Conservation (phyloP, 768 basidiomycete genomes). For the Tubosaeta brunneosetosa region DNA sequence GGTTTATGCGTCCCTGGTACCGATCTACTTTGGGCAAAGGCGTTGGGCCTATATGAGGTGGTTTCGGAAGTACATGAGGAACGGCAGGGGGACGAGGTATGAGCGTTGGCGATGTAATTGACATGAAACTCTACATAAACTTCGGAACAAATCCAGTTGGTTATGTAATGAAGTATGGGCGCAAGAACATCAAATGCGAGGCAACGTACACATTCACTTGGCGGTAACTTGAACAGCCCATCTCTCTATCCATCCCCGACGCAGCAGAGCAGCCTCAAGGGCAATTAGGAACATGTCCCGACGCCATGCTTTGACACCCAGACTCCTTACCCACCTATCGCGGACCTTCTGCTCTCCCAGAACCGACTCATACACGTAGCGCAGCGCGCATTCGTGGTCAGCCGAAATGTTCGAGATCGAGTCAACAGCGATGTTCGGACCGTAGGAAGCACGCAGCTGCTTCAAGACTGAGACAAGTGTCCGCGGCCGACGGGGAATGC, state of each 20-base stretch:
- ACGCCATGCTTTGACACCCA: conserved; percentile 40
- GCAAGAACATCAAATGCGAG: neutral
- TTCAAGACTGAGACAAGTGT: conserved; percentile 37
- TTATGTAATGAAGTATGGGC: neutral
- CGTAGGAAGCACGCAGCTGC: conserved; percentile 26
- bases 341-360: conserved; percentile 12
- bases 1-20: conserved; percentile 54
- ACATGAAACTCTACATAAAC: conserved; percentile 31
- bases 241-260: conserved; percentile 39
- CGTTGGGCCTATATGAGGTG: conserved; percentile 60
- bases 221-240: conserved; percentile 37
- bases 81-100: conserved; percentile 59
- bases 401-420: conserved; percentile 39
- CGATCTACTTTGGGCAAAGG: conserved; percentile 50
- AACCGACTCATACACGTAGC: conserved; percentile 3
- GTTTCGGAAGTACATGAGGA: conserved; percentile 61
- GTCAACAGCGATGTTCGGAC: conserved; percentile 28
- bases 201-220: conserved; percentile 6
- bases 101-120: conserved; percentile 65
- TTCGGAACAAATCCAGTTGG: neutral
- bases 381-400: conserved; percentile 22
- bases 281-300: conserved; percentile 42
- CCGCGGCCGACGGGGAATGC: conserved; percentile 33
- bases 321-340: conserved; percentile 7
- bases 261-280: conserved; percentile 52